These are phyloP conservation scores for Pleurotus sapidus DNA, from an alignment of 768 basidiomycete genomes.

Conservation along the genomic window DNA sequence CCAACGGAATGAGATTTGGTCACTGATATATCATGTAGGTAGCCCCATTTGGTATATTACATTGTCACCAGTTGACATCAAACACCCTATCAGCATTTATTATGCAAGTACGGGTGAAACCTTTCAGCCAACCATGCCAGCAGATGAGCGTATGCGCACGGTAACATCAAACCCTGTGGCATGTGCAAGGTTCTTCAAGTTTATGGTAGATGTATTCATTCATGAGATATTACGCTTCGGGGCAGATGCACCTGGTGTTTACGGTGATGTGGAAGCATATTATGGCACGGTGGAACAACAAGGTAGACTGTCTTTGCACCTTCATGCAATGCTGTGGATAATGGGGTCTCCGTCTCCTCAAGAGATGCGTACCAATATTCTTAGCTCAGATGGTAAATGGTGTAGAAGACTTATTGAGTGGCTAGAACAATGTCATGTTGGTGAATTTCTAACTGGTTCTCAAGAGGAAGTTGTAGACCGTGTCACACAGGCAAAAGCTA, in stretches of 20 bases:
- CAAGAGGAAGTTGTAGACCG: conserved; percentile 12
- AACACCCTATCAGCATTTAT: neutral
- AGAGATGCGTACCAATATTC: neutral
- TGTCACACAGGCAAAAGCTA: neutral
- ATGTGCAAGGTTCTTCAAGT: neutral
- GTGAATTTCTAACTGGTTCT: conserved; percentile 24
- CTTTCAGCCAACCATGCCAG: neutral
- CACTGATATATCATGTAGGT: too few species aligned
- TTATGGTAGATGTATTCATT: neutral
- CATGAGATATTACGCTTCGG: neutral
- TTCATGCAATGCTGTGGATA: neutral
- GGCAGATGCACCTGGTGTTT: neutral
- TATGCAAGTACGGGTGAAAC: neutral
- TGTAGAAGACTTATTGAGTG: conserved; percentile 23
- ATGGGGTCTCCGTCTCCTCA: neutral
- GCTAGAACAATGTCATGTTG: conserved; percentile 27
- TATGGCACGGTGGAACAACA: neutral
- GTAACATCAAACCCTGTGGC: neutral
- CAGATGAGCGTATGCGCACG: neutral
- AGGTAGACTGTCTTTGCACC: neutral
- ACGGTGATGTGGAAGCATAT: neutral
- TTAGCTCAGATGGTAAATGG: neutral
- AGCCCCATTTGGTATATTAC: too few species aligned
- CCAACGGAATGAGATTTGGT: neutral
- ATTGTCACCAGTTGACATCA: too few species aligned